These are phyloP conservation scores for Plasmodium coatneyi DNA, from an alignment of 169 alveolate species.

Conservation along the genomic window DNA sequence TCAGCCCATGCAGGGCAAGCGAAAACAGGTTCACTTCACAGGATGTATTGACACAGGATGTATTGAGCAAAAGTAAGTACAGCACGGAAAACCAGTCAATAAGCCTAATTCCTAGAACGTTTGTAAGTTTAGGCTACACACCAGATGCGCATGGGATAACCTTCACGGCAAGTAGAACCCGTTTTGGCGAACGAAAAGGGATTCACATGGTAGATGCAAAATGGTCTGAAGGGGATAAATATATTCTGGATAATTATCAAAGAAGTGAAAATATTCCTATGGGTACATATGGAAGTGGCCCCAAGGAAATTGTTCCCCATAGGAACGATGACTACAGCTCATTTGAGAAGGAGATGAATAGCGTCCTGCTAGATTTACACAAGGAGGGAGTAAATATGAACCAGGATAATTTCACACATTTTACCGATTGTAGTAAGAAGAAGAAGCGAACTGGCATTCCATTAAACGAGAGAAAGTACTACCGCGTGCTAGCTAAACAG, in stretches of 20 bases:
- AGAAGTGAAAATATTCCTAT: neutral
- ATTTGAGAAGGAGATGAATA: constrained; percentile 8
- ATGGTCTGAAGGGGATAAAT: neutral
- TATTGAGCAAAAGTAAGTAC: neutral
- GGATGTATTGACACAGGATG: neutral
- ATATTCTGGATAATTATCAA: neutral
- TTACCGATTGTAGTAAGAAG: constrained; percentile 9
- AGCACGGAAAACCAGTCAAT: neutral
- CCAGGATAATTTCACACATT: neutral
- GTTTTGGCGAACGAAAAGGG: neutral
- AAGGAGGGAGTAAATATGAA: neutral
- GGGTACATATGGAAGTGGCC: neutral
- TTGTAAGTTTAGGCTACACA: neutral
- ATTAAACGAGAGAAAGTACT: constrained; percentile 78
- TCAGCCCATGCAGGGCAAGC: neutral
- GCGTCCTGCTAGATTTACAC: neutral
- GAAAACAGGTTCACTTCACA: neutral
- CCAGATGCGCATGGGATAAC: neutral
- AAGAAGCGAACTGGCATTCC: constrained; percentile 81
- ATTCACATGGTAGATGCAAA: neutral
- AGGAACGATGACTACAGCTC: neutral
- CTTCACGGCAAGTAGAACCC: neutral
- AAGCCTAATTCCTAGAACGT: neutral
- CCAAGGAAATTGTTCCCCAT: neutral
- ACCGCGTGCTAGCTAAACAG: constrained; percentile 78